Conservation (phyloP, 345 rosid species). For the Hibiscus syriacus region DNA sequence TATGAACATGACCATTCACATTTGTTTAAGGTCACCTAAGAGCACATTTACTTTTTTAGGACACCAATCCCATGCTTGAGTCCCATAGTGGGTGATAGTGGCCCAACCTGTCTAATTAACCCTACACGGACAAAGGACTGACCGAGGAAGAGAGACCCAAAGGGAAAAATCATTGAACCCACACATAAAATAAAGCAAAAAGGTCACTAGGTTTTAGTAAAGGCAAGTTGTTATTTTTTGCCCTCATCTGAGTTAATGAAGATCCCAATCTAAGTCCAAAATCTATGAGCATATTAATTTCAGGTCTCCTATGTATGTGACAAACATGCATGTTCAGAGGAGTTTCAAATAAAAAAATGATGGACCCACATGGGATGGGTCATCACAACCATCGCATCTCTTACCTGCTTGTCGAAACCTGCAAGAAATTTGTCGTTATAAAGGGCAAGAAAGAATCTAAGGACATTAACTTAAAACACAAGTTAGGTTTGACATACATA, state of each 20-base stretch:
- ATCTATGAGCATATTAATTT: constrained; percentile 30
- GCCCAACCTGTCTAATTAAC: constrained; percentile 15
- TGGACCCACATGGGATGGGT: not conserved
- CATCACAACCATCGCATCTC: constrained; percentile 19
- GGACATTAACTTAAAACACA: not conserved
- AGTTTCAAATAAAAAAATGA: not conserved
- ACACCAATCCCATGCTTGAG: constrained; percentile 21
- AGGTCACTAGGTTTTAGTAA: constrained; percentile 15
- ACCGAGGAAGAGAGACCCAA: not conserved
- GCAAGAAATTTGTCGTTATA: not conserved
- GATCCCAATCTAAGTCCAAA: constrained; percentile 28
- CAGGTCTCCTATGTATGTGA: constrained; percentile 18
- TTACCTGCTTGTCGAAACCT: not conserved
- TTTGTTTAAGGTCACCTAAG: constrained; percentile 26
- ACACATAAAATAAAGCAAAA: constrained; percentile 19
- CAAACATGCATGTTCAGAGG: constrained; percentile 21
- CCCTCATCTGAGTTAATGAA: constrained; percentile 6
- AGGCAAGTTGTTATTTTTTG: not conserved
- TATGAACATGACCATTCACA: constrained; percentile 18
- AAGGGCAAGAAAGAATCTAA: constrained; percentile 3
- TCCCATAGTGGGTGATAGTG: constrained; percentile 25
- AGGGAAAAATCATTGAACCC: not conserved
- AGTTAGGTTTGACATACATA: not conserved
- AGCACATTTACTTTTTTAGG: constrained; percentile 19
- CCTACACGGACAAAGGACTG: not conserved